phyloP scores from a whole-genome alignment of 202 grass and related monocot species.

The Carex arenaria region DNA sequence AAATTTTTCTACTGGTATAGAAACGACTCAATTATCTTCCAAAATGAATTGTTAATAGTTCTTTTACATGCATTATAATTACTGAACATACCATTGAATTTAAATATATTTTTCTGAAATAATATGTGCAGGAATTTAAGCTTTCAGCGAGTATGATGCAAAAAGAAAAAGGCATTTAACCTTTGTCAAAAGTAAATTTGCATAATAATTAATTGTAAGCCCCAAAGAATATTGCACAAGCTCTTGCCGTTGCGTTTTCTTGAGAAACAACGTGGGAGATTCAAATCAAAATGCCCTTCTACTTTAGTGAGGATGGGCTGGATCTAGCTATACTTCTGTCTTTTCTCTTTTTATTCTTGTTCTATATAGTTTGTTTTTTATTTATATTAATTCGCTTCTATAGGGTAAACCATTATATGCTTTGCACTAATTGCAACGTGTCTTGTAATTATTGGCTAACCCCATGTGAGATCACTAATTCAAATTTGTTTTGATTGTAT shows the following conservation, averaged over 20 bases:
- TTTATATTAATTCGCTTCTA: neutral
- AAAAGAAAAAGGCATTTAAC: neutral
- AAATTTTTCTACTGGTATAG: too few relatives aligned
- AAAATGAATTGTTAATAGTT: too few relatives aligned
- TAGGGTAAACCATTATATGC: neutral
- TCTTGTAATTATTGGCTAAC: neutral
- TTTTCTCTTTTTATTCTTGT: constrained; percentile 10
- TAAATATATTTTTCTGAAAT: too few relatives aligned
- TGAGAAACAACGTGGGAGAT: neutral
- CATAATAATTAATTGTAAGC: neutral
- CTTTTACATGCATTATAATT: too few relatives aligned
- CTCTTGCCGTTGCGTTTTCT: neutral
- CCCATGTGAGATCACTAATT: constrained; percentile 19
- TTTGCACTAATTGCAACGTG: neutral
- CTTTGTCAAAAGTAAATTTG: neutral
- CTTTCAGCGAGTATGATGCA: neutral
- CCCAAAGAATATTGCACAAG: neutral
- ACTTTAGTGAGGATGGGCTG: constrained; percentile 2
- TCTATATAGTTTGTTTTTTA: neutral
- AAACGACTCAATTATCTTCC: too few relatives aligned
- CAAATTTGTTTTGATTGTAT: neutral
- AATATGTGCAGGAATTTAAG: neutral
- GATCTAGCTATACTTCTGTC: constrained; percentile 9
- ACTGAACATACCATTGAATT: too few relatives aligned
- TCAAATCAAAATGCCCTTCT: neutral